Evolutionary conservation across 164 flowering plant genomes (phyloP), one percentile per base, ranked within the genome.

Genomic region (Aristolochia californica): DNA sequence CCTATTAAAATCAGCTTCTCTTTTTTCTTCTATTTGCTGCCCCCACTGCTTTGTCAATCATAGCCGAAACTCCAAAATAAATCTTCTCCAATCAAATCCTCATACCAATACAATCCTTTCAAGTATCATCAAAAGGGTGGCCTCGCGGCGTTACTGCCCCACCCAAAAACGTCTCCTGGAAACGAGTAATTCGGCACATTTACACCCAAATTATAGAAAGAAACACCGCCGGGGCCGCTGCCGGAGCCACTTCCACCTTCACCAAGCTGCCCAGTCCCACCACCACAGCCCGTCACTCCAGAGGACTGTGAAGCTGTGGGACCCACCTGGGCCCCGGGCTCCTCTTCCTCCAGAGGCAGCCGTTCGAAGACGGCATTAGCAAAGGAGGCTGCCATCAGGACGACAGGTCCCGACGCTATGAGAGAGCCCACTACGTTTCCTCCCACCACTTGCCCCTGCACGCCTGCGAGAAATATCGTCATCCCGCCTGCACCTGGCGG

Each of bases 241-340:
- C 73, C 64, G n/a, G n/a, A n/a, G n/a, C n/a, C n/a, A n/a, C n/a
- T n/a, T n/a, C n/a, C n/a, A n/a, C 64, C 67, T 10, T 63, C 67
- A 18, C 59, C 67, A 12, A 66, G 0, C 22, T 69, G 70, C 45
- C 68, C 45, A 62, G 63, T 12, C n/a, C n/a, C 70, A 4, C 74
- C 67, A 0, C 66, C 66, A 2, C 75, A 63, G 0, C 80, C 74
- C 1, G 82, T 73, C 1, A 72, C 70, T 11, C 77, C 74, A 0
- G 83, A 77, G 11, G 79, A 73, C 61, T 71, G 79, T 2, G 81
- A 77, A 0, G 77, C 80, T 0, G 78, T 22, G 20, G 78, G 4
- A 11, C 27, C 49, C 16, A 15, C 50, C 24, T 16, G 57, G 8
- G 45, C 10, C 5, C 53, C 26, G 27, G 27, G n/a, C 18, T 70